Base-by-base conservation (phyloP, 306 rosid species). In the Sicyos baderoa region DNA sequence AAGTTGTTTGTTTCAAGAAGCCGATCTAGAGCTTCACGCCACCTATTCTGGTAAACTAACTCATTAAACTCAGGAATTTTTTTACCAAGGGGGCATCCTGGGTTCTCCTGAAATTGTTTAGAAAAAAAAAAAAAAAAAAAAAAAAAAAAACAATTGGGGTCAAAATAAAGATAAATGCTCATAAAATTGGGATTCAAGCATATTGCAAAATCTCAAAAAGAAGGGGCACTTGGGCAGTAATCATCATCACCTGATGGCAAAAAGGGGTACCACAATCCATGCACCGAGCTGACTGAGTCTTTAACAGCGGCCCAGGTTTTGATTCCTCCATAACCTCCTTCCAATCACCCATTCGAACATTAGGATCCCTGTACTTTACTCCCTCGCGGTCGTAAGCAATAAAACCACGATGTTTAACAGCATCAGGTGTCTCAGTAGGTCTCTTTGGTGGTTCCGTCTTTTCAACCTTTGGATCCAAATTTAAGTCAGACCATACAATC, bases 241-340 rank as follows among this genome's bases (percentile, higher is more conserved):
- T n/a, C 37, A 13, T 9, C 37, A 19, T 15, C 73, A 93, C 99
- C 88, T 94, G 99, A 82, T 90, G 99, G 81, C 99, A 94, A 81
- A 92, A 92, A 54, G 99, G 99, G 71, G 99, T 94, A 19, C 99
- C 99, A 72, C 99, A 94, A 76, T 94, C 99, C 99, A 94, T 94
- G 86, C 99, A 94, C 51, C 99, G 97, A 47, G 99, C 99, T 17
- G 99, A 88, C 68, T 94, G 99, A 54, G 99, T 94, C 72, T 85
- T 88, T 74, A 94, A 57, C 71, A 94, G 99, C 54, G 99, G 91
- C 19, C 97, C 99, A 37, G 99, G 96, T 82, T 90, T 79, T 60
- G 90, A 74, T 79, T 86, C 90, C 84, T 84, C 85, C 99, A 86
- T 86, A 77, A 94, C 99, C 79, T 94, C 99, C 7, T 81, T 76